phyloP scores from a whole-genome alignment of 2,329 filamentous ascomycete species.

The Penicillium oxalicum region DNA sequence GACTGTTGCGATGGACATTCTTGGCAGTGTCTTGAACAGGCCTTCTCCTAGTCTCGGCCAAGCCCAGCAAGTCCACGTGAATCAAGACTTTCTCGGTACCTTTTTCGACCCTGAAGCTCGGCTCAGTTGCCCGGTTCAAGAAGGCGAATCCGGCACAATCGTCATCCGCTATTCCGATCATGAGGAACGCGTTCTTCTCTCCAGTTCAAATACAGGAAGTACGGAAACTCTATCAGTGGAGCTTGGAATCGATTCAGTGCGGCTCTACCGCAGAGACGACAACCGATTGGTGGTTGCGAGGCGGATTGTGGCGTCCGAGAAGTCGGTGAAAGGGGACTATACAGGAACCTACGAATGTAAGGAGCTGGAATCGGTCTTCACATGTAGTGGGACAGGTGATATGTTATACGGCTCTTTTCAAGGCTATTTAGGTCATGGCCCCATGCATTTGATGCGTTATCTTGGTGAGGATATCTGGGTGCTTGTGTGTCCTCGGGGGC shows the following conservation, averaged over 20 bases:
- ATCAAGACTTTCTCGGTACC: neutral
- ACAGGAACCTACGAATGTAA: neutral
- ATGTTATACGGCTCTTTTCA: neutral
- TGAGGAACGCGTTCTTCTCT: neutral
- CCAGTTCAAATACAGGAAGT: neutral
- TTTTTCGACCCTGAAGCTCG: neutral
- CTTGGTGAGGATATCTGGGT: neutral
- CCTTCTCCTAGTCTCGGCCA: neutral
- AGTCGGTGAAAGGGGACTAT: neutral
- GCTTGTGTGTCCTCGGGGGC: neutral
- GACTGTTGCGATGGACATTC: neutral
- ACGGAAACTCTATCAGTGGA: neutral
- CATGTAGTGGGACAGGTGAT: neutral
- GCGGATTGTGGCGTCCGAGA: neutral
- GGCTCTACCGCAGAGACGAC: neutral
- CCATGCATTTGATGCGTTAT: conserved; percentile 1
- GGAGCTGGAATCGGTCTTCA: neutral
- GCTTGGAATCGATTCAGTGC: neutral
- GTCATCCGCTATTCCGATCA: neutral
- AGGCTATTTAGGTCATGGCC: neutral
- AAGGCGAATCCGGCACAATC: neutral
- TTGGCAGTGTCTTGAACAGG: neutral
- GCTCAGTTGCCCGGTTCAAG: neutral
- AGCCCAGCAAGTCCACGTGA: neutral
- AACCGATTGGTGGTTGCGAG: neutral